phyloP scores from a whole-genome alignment of 495 filamentous ascomycete species.

The Bryoglossum gracile region DNA sequence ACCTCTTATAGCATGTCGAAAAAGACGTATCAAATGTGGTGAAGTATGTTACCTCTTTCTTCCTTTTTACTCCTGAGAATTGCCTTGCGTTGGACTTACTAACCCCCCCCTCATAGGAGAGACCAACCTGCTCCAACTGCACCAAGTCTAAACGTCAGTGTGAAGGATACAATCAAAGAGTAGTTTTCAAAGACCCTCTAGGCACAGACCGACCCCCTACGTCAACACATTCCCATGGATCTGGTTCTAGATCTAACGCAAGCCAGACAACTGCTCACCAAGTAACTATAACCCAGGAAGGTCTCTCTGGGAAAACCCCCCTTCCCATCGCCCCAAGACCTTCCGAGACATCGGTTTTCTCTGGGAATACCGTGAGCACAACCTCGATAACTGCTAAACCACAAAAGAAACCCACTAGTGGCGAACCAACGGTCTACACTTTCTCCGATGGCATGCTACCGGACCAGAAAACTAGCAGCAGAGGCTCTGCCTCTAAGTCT shows the following conservation, averaged over 20 bases:
- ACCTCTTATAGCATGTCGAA: conserved; percentile 66
- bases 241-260: neutral
- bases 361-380: neutral
- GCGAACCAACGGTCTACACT: neutral
- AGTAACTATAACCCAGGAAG: neutral
- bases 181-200: conserved; percentile 82
- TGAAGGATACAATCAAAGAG: conserved; percentile 88
- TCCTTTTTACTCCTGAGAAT: no score
- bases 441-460: conserved; percentile 2
- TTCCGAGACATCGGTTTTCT: neutral
- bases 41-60: conserved; percentile 49
- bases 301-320: neutral
- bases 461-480: neutral
- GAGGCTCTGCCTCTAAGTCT: neutral
- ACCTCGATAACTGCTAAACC: neutral
- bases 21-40: conserved; percentile 93
- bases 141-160: conserved; percentile 90
- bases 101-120: no score
- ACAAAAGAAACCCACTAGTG: neutral
- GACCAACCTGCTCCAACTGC: conserved; percentile 86
- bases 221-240: neutral
- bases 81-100: no score
- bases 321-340: conserved; percentile 9
- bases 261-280: neutral
- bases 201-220: neutral